These are phyloP conservation scores for Neurospora sp. DNA, from an alignment of 495 filamentous ascomycete species.

Conservation along the genomic window DNA sequence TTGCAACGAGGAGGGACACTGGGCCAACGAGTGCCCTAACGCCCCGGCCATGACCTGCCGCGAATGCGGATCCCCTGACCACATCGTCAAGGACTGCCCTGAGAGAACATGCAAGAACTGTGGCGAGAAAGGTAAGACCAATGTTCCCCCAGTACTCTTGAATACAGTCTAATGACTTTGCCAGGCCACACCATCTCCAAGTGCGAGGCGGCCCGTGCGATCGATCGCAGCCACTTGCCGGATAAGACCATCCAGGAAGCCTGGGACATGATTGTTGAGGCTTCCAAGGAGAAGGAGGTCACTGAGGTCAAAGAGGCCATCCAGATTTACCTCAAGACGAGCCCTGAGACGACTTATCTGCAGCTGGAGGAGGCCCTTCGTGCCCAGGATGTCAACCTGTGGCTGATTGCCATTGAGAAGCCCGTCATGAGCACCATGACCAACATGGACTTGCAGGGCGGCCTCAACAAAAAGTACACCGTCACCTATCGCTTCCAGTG, in stretches of 20 bases:
- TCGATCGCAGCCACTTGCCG: constrained; percentile 51
- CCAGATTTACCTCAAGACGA: constrained; percentile 63
- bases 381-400: constrained; percentile 46
- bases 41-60: constrained; percentile 52
- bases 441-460: constrained; percentile 77
- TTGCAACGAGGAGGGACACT: constrained; percentile 68
- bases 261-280: constrained; percentile 57
- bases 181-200: constrained; percentile 54
- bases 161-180: not conserved
- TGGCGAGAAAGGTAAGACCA: constrained; percentile 49
- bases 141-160: not conserved
- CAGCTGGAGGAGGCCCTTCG: constrained; percentile 72
- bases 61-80: constrained; percentile 57
- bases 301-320: constrained; percentile 66
- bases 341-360: constrained; percentile 51
- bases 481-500: constrained; percentile 56
- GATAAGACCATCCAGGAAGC: constrained; percentile 54
- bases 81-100: constrained; percentile 59
- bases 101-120: constrained; percentile 66
- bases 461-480: constrained; percentile 61
- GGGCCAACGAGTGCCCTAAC: constrained; percentile 54
- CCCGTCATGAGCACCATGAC: constrained; percentile 52
- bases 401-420: constrained; percentile 69
- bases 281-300: constrained; percentile 54
- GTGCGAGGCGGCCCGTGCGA: constrained; percentile 60